phyloP scores from a whole-genome alignment of 1,139 yeast genomes.

The Saccharomycopsis crataegensis region DNA sequence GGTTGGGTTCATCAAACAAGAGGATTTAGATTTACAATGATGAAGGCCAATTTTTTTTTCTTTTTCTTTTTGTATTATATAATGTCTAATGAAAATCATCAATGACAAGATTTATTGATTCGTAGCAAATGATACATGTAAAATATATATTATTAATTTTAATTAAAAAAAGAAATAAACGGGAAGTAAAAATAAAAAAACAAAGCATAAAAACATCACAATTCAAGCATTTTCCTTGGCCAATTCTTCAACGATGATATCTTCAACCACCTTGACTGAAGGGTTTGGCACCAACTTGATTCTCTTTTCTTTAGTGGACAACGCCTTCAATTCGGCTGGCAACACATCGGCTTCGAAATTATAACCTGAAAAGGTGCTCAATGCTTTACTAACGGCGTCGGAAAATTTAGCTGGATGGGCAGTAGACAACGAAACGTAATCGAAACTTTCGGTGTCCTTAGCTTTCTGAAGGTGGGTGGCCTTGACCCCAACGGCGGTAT shows the following conservation, averaged over 20 bases:
- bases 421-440: constrained; percentile 80
- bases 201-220: background rate
- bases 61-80: too few species aligned
- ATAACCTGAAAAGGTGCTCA: constrained; percentile 58
- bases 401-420: constrained; percentile 99
- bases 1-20: constrained; percentile 28
- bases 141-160: too few species aligned
- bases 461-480: constrained; percentile 50
- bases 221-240: constrained; percentile 33
- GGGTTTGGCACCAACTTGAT: constrained; percentile 69
- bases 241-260: constrained; percentile 64
- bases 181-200: background rate
- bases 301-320: constrained; percentile 67
- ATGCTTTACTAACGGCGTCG: constrained; percentile 85
- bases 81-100: too few species aligned
- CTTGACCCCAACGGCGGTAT: constrained; percentile 92
- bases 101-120: too few species aligned
- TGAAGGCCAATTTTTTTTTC: too few species aligned
- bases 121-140: too few species aligned
- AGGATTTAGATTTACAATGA: constrained; percentile 20
- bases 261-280: constrained; percentile 64
- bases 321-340: constrained; percentile 76
- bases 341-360: constrained; percentile 82
- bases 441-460: constrained; percentile 34
- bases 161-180: too few species aligned